Evolutionary conservation across 163 green algal genomes (phyloP), one percentile per base, ranked within the genome.

Genomic region (Coccomyxa subellipsoidea): DNA sequence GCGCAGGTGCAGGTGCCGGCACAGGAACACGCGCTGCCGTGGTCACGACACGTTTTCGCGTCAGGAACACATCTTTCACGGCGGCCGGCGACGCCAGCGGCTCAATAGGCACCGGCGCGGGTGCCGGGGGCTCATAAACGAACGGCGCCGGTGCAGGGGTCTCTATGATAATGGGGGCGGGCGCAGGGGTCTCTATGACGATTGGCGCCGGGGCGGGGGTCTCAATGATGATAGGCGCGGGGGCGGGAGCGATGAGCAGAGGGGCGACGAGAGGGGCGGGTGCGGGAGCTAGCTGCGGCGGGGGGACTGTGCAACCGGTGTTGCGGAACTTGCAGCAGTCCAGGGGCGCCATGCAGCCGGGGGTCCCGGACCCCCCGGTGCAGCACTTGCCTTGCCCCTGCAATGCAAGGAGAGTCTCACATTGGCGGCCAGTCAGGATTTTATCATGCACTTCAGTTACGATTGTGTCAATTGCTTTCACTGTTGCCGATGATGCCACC

Each of bases 261-360:
- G n/a, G 21, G 10, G 25, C 9, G 25, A 72, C 18, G 25, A 72
- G 59, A 18, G 66, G 66, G 1, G 66, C 66, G 21, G 66, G n/a
- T n/a, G 78, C 78, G 9, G 78, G 54, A 23, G 54, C 53, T 34
- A 72, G 31, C 18, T 23, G 47, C 27, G 21, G 25, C 12, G 69
- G 32, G 9, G 39, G 18, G 7, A 70, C 59, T n/a, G 29, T 37
- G 66, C 47, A 27, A 34, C 39, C 72, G 18, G 76, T 75, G n/a
- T 54, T 70, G 27, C 84, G 69, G 69, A 85, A 87, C 31, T 77
- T 79, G 84, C 84, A 87, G 76, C 84, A 87, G 80, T 84, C 80
- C 40, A 87, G 76, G 1, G 84, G 84, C 0, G 76, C 27, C 25
- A 81, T 77, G 80, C 84, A 87, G 47, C 32, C n/a, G 0, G 80